A percentile compares a stretch with the other conserved stretches of the same genome.
These are phyloP conservation scores for Aurinia saxatilis DNA, from an alignment of 345 rosid genomes.

Conservation along the genomic window DNA sequence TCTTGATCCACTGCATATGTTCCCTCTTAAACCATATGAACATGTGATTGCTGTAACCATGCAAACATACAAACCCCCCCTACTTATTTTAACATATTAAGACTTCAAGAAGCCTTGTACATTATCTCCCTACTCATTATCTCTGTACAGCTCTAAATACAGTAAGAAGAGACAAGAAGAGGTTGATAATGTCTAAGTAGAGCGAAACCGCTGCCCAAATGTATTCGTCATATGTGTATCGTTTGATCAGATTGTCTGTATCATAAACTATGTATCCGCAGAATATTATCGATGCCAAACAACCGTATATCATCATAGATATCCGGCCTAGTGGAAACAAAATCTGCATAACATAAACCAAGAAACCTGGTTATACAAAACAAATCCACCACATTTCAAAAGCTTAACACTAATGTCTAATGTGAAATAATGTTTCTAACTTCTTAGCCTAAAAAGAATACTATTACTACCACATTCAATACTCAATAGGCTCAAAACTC, in stretches of 20 bases:
- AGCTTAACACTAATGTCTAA: not conserved
- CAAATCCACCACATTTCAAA: not conserved
- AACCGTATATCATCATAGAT: slow-evolving; percentile 66
- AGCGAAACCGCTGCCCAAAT: slow-evolving; percentile 77
- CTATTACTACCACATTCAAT: not conserved
- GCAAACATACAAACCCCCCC: not conserved
- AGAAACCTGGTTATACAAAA: not conserved
- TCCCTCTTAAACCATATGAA: slow-evolving; percentile 4
- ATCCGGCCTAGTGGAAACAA: slow-evolving; percentile 54
- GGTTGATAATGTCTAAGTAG: slow-evolving; percentile 67
- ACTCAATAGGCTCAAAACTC: not conserved
- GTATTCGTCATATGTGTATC: slow-evolving; percentile 63
- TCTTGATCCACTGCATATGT: slow-evolving; percentile 4
- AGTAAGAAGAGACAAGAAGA: slow-evolving; percentile 57
- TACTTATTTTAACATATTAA: not conserved
- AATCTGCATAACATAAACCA: slow-evolving; percentile 46
- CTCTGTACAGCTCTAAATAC: slow-evolving; percentile 57
- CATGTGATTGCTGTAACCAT: not conserved
- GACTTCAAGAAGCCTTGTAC: not conserved
- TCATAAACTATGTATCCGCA: slow-evolving; percentile 75
- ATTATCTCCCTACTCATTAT: not conserved
- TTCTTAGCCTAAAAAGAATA: not conserved
- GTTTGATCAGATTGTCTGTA: slow-evolving; percentile 78
- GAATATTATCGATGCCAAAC: slow-evolving; percentile 64
- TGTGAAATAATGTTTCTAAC: not conserved